These are phyloP conservation scores for Alternaria arbusti DNA, from an alignment of 2,329 filamentous ascomycete genomes.

Conservation along the genomic window DNA sequence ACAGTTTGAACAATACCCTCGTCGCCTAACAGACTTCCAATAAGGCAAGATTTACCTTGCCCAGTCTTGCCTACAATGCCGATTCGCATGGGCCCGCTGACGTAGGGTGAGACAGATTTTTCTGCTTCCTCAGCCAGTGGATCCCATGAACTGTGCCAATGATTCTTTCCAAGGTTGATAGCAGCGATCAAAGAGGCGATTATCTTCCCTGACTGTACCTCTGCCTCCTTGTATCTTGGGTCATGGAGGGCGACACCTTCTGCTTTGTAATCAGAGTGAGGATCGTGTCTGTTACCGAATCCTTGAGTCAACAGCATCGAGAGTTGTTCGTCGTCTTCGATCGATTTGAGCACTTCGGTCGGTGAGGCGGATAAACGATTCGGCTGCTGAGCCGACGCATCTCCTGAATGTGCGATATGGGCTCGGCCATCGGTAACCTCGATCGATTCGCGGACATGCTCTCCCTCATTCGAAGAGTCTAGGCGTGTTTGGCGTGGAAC, in stretches of 20 bases:
- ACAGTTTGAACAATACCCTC: background rate
- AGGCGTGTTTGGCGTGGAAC: background rate
- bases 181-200: background rate
- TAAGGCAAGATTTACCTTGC: background rate
- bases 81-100: background rate
- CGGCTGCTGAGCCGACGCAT: background rate
- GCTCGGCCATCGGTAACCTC: background rate
- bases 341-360: background rate
- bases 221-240: background rate
- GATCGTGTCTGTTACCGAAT: background rate
- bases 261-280: background rate
- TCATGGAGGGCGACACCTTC: background rate
- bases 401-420: background rate
- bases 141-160: background rate
- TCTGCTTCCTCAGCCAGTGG: background rate
- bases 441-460: background rate
- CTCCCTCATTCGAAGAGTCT: background rate
- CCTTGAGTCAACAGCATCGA: background rate
- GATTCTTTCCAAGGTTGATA: background rate
- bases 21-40: background rate
- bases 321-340: background rate
- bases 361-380: background rate
- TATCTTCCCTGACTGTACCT: background rate
- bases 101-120: background rate
- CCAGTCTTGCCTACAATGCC: background rate